Base-by-base conservation (phyloP, 2,329 filamentous ascomycete genomes). In the Alternaria consortialis region DNA sequence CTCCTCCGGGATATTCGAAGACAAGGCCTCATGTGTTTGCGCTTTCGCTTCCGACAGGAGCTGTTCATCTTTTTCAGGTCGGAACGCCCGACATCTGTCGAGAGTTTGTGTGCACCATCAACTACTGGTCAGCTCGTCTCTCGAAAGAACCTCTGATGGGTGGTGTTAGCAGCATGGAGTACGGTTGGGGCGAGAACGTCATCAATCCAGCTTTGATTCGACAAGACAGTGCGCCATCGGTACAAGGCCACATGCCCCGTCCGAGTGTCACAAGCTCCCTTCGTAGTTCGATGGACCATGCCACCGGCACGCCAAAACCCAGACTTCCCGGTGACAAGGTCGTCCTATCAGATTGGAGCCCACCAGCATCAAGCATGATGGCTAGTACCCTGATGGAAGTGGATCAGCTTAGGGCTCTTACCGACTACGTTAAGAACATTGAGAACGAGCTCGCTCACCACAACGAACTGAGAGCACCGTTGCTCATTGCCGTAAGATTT, bases 31-130 rank as follows among this genome's bases (percentile, higher is more conserved):
- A 98, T 76, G 95, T 99, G 1, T 99, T 94, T 91, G 94, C 95
- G 2, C 82, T 99, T 53, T 97, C 92, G 64, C 83, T 99, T 46
- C 94, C 95, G 0, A 96, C 90, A 1, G 95, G 95, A 12, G 94
- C 94, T 0, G 94, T 99, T 0, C 95, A 99, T 77, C 85, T 99
- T n/a, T 99, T 99, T 85, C 94, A 98, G 74, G 95, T 95, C 50
- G 95, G 95, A 57, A 99, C 95, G 1, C 88, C 92, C 0, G 95
- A 99, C 71, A 97, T 98, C 71, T 91, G 94, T 70, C 91, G 91
- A 69, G 95, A 99, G 77, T 99, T 97, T 72, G 94, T 98, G 53
- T 90, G 88, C 17, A 96, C 94, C 1, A 93, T 92, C 71, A 99
- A 99, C 80, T 99, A 98, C 80, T 99, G 95, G 95, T 95, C 93